Evolutionary conservation across 2,329 filamentous ascomycete genomes (phyloP).

Genomic region (Allantophomopsis lycopodina): DNA sequence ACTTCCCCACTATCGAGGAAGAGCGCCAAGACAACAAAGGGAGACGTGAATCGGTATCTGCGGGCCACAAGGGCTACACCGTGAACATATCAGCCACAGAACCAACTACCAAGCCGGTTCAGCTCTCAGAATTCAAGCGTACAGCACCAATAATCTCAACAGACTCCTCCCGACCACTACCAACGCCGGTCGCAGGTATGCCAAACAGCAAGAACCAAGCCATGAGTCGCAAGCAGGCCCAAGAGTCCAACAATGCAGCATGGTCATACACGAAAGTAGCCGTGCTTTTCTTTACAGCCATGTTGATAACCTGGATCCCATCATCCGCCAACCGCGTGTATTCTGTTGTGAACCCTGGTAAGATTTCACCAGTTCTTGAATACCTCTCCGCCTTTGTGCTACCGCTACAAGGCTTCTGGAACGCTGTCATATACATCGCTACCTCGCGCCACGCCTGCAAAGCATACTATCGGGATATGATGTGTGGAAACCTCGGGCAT

Average conservation of each 20-base stretch:
- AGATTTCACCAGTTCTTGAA: constrained; percentile 44
- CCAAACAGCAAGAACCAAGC: not conserved
- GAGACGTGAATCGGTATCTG: not conserved
- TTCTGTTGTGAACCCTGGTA: constrained; percentile 41
- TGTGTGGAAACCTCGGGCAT: constrained; percentile 11
- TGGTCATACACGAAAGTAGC: constrained; percentile 60
- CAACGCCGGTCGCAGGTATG: not conserved
- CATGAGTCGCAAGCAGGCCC: constrained; percentile 2
- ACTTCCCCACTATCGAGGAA: not conserved
- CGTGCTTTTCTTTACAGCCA: constrained; percentile 56
- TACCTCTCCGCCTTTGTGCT: constrained; percentile 62
- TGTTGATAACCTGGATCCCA: constrained; percentile 64
- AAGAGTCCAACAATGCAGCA: constrained; percentile 40
- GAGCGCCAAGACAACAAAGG: not conserved
- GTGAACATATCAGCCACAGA: not conserved
- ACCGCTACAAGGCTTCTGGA: constrained; percentile 77
- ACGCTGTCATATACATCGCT: constrained; percentile 60
- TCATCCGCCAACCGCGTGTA: constrained; percentile 69
- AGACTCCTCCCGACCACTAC: not conserved
- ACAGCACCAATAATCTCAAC: not conserved
- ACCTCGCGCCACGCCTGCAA: constrained; percentile 55
- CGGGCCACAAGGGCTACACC: not conserved
- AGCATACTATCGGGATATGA: constrained; percentile 10
- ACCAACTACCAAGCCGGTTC: not conserved
- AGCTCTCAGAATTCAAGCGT: not conserved